A percentile compares a stretch with the other conserved stretches of the same genome.
These are phyloP conservation scores for Dendryphion nanum DNA, from an alignment of 2,329 filamentous ascomycete species.

Conservation along the genomic window DNA sequence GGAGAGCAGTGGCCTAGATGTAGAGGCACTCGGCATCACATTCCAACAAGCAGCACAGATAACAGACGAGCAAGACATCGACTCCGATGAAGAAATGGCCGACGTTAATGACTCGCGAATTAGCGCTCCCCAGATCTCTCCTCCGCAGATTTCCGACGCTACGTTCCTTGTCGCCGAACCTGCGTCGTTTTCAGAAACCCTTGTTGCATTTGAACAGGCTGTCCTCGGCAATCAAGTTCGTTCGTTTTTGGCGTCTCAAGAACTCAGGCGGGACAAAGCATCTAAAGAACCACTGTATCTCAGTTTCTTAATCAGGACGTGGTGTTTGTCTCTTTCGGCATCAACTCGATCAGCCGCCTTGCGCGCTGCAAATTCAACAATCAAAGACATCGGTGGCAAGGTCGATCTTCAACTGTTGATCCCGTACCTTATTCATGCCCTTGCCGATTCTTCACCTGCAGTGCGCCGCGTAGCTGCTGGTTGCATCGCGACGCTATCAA, in stretches of 20 bases:
- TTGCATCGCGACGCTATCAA: conserved; percentile 47
- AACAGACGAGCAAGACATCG: conserved; percentile 8
- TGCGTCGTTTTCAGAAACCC: conserved; percentile 29
- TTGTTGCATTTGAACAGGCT: conserved; percentile 27
- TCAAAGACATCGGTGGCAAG: conserved; percentile 39
- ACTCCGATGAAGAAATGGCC: conserved; percentile 50
- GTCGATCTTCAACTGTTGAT: conserved; percentile 74
- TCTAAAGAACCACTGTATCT: conserved; percentile 65
- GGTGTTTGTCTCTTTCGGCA: conserved; percentile 69
- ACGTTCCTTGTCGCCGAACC: conserved; percentile 25
- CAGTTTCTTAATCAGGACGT: conserved; percentile 73
- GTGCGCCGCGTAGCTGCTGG: conserved; percentile 75
- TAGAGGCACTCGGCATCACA: conserved; percentile 58
- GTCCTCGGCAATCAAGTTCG: conserved; percentile 16
- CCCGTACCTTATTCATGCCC: conserved; percentile 75
- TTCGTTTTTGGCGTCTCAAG: conserved; percentile 54
- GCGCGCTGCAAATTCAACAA: conserved; percentile 47
- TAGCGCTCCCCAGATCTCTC: conserved; percentile 12
- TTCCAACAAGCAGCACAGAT: conserved; percentile 15
- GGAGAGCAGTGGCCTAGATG: conserved; percentile 66
- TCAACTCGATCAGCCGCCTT: conserved; percentile 69
- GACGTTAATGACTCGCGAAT: conserved; percentile 48
- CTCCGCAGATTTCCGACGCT: conserved; percentile 23
- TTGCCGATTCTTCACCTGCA: conserved; percentile 72
- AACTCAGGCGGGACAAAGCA: conserved; percentile 56